Percentiles rank a stretch among this genome's conserved stretches.
Evolutionary conservation across 768 basidiomycete species (phyloP).

Genomic region (Clavulina sp.): DNA sequence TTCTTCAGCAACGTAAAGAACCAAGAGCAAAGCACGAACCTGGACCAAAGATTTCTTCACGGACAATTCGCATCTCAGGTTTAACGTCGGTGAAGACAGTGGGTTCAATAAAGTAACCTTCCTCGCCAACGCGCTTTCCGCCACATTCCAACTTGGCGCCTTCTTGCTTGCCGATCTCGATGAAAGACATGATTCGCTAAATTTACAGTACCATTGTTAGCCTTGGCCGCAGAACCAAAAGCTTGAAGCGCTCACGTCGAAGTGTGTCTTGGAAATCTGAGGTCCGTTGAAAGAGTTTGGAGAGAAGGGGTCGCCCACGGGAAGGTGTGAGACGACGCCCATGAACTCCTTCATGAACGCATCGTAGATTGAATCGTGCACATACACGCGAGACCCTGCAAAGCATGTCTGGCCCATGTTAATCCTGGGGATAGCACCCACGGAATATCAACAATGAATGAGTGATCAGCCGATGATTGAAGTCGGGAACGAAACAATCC

Average conservation of each 20-base stretch:
- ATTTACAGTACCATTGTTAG: conserved; percentile 6
- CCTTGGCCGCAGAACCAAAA: background rate
- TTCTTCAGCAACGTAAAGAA: too few species aligned
- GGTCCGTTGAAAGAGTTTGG: conserved; percentile 22
- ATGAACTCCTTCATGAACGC: conserved; percentile 46
- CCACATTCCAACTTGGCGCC: conserved; percentile 52
- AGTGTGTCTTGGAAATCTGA: conserved; percentile 59
- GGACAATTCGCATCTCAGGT: conserved; percentile 54
- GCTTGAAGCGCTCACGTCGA: conserved; percentile 29
- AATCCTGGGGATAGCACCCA: conserved; percentile 24
- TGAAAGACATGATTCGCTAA: conserved; percentile 58
- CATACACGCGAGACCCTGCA: conserved; percentile 66
- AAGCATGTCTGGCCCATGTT: conserved; percentile 65
- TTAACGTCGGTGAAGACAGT: conserved; percentile 49
- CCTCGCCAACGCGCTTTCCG: conserved; percentile 37
- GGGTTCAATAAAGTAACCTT: conserved; percentile 45
- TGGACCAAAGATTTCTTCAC: conserved; percentile 66
- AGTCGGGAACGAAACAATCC: background rate
- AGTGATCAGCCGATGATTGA: background rate
- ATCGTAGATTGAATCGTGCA: conserved; percentile 66
- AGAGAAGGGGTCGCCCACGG: conserved; percentile 54
- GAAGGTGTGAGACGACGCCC: conserved; percentile 31
- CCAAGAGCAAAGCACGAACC: background rate
- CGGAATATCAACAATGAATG: background rate
- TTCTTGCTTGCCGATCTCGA: conserved; percentile 51